Evolutionary conservation across 257 asterid genomes (phyloP), one percentile per base, ranked within the genome.

Genomic region (Lantana camara): DNA sequence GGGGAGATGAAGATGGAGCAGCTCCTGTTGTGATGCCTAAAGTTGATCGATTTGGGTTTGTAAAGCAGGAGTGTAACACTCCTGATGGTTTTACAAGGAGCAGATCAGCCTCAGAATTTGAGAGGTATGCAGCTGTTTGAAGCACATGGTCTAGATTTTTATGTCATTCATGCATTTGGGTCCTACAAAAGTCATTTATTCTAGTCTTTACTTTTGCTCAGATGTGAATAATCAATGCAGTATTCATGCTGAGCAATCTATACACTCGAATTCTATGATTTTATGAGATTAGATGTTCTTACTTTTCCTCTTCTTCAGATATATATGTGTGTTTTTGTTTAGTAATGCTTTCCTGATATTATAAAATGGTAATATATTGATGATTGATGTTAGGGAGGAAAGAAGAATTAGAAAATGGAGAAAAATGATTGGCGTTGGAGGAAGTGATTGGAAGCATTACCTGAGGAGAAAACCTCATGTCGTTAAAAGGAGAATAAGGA

Each of bases 371-470:
- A 22, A 42, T 60, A 17, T 27, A 57, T 71, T 23, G 46, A 38
- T 30, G 60, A 50, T 44, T 66, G 59, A 37, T 76, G 72, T 55
- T 79, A 90, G 99, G 83, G 93, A 90, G 65, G 95, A 94, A 75
- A 88, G 92, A 79, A 88, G 86, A 74, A 84, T 88, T 67, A 83
- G 96, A 65, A 94, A 94, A 78, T 94, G 99, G 99, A 90, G 99
- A 67, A 94, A 84, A 78, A 94, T 90, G 99, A 88, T 94, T 67
- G 99, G 99, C 47, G 96, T 88, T 77, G 97, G 99, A 20, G 97
- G 99, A 60, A 90, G 95, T 74, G 99, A 94, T 69, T 94, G 97
- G 99, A 90, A 86, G 88, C 95, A 94, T 74, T 94, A 90, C 75
- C 81, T 88, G 67, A 73, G 97, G 74, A 88, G 95, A 80, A 94